Percentiles rank a stretch among this genome's conserved stretches.
These are phyloP conservation scores for Lathyrus tuberosus DNA, from an alignment of 306 rosid genomes.

Conservation along the genomic window DNA sequence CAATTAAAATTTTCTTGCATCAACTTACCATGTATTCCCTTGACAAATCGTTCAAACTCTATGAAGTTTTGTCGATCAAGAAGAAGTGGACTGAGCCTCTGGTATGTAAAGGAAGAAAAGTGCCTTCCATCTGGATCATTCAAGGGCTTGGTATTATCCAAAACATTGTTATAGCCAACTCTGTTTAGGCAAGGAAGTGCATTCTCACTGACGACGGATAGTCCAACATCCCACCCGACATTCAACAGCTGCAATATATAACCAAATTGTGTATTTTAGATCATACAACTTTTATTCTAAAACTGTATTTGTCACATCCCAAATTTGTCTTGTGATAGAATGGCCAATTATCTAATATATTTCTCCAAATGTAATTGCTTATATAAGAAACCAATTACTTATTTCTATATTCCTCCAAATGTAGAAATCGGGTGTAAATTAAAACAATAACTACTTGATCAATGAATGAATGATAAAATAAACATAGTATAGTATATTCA, in stretches of 20 bases:
- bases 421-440: no score
- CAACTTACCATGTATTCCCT: conserved; percentile 90
- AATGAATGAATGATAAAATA: no score
- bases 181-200: conserved; percentile 73
- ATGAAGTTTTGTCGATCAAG: conserved; percentile 77
- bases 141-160: conserved; percentile 80
- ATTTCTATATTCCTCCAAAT: no score
- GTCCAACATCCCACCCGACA: conserved; percentile 81
- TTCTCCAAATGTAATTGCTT: conserved; percentile 29
- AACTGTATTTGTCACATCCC: conserved; percentile 12
- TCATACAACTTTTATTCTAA: no score
- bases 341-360: conserved; percentile 14
- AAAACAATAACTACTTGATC: no score
- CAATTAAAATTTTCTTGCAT: conserved; percentile 5
- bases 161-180: conserved; percentile 73
- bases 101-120: conserved; percentile 76
- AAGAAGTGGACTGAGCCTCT: conserved; percentile 77
- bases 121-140: conserved; percentile 89
- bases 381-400: conserved; percentile 9
- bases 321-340: conserved; percentile 15
- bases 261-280: conserved; percentile 31
- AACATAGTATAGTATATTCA: no score
- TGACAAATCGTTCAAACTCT: conserved; percentile 86
- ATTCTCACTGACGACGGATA: conserved; percentile 72
- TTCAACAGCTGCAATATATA: conserved; percentile 69